Evolutionary conservation across 306 rosid species (phyloP), one percentile per base, ranked within the genome.

Genomic region (Oemleria cerasiformis): DNA sequence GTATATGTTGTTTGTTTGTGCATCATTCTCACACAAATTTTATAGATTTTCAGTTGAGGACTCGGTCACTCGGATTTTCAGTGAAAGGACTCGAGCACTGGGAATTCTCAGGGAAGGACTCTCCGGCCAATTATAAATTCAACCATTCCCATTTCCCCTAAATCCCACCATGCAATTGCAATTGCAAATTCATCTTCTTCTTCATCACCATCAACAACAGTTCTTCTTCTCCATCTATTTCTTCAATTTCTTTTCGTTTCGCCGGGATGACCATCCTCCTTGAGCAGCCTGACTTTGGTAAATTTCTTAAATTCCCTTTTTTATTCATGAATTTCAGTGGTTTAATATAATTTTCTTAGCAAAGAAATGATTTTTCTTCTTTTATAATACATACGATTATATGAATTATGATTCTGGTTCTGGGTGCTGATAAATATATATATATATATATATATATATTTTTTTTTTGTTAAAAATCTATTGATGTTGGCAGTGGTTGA

Each of bases 31-130:
- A 19, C 5, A n/a, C 61, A 23, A 15, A 56, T 8, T 21, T 25
- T n/a, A 53, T 1, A 23, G 7, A 56, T 56, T 73, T 73, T 62
- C 63, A 49, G 70, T 40, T 9, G 44, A 65, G 73, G 72, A 45
- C 78, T 74, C 48, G 36, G 56, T 72, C 70, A n/a, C 71, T 53
- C 6, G 4, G 20, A 81, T 79, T 88, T 88, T 84, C 86, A 67
- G 83, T 62, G 58, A 41, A 75, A 90, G 97, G 97, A 88, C 97
- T 79, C 74, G 10, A 43, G 48, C 25, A 77, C 68, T 81, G 6
- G 49, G 42, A 86, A 91, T 77, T 91, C 92, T 85, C 90, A 85
- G 84, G 85, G 80, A 85, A 91, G 92, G 95, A 73, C 92, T 80
- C 70, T 85, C 89, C 90, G 90, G 92, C 86, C 64, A 51, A 38